phyloP scores from a whole-genome alignment of 2,329 filamentous ascomycete genomes.

The Neonectria punicea region DNA sequence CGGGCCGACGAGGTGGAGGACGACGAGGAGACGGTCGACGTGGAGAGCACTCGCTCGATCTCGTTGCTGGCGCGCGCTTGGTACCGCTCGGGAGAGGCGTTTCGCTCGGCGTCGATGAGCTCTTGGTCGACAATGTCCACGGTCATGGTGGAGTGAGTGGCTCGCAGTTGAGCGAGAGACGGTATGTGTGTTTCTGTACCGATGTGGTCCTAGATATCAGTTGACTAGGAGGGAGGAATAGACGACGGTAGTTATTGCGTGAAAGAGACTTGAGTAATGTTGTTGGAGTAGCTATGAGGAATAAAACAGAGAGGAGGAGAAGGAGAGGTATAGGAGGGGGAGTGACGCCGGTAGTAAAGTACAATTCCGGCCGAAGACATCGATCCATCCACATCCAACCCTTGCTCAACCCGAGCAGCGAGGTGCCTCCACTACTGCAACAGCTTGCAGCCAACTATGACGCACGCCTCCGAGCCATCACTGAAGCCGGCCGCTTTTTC shows the following conservation, averaged over 20 bases:
- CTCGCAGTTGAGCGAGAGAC: neutral
- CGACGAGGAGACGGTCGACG: conserved; percentile 61
- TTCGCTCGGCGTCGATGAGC: conserved; percentile 64
- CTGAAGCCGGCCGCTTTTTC: conserved; percentile 15
- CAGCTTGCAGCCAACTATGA: conserved; percentile 33
- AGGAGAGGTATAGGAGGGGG: neutral
- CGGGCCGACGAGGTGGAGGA: conserved; percentile 51
- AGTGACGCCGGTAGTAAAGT: conserved; percentile 22
- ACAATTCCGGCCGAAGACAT: neutral
- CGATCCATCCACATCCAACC: neutral
- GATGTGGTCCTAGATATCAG: neutral
- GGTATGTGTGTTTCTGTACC: neutral
- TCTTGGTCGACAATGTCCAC: conserved; percentile 66
- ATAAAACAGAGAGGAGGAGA: neutral
- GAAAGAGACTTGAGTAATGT: neutral
- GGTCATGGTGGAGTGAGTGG: conserved; percentile 43
- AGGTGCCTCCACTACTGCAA: neutral
- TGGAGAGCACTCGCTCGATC: conserved; percentile 69
- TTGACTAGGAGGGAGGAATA: neutral
- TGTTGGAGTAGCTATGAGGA: neutral
- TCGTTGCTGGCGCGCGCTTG: conserved; percentile 58
- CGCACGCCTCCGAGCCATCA: conserved; percentile 25
- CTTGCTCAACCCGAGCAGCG: neutral
- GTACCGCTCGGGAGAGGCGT: conserved; percentile 58
- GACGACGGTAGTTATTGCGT: no score